A percentile compares a stretch with the other conserved stretches of the same genome.
Evolutionary conservation across 257 asterid genomes (phyloP).

Genomic region (Ophiorrhiza pumila): DNA sequence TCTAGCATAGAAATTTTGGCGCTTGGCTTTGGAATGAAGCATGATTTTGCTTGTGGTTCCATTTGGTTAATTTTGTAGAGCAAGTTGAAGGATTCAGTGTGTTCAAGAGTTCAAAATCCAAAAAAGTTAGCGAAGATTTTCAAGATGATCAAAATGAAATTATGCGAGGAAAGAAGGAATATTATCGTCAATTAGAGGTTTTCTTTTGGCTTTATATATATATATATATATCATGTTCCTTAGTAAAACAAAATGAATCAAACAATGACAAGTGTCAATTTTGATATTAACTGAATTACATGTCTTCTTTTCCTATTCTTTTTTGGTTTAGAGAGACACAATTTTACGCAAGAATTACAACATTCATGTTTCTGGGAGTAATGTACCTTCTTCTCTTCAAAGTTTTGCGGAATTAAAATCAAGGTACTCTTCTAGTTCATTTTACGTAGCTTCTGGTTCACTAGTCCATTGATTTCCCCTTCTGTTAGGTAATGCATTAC

Average conservation of each 20-base stretch:
- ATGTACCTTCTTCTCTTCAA: conserved; percentile 77
- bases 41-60: not conserved
- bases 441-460: not conserved
- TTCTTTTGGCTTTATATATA: conserved; percentile 7
- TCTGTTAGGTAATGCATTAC: not conserved
- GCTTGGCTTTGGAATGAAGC: conserved; percentile 3
- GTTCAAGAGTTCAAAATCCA: conserved; percentile 54
- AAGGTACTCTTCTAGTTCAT: conserved; percentile 38
- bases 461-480: conserved; percentile 4
- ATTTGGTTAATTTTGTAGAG: conserved; percentile 22
- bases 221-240: not conserved
- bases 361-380: conserved; percentile 90
- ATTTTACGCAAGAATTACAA: conserved; percentile 68
- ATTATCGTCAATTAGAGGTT: conserved; percentile 78
- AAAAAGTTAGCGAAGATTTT: conserved; percentile 33
- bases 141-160: conserved; percentile 37
- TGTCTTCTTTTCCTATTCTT: conserved; percentile 11
- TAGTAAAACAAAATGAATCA: not conserved
- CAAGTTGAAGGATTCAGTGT: conserved; percentile 64
- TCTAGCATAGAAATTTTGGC: not conserved
- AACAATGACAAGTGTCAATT: not conserved
- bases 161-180: conserved; percentile 63
- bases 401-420: conserved; percentile 57
- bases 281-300: not conserved
- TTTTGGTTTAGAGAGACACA: conserved; percentile 58